A percentile compares a stretch with the other conserved stretches of the same genome.
Conservation (phyloP, 2,329 filamentous ascomycete genomes). For the Dendryphion nanum region DNA sequence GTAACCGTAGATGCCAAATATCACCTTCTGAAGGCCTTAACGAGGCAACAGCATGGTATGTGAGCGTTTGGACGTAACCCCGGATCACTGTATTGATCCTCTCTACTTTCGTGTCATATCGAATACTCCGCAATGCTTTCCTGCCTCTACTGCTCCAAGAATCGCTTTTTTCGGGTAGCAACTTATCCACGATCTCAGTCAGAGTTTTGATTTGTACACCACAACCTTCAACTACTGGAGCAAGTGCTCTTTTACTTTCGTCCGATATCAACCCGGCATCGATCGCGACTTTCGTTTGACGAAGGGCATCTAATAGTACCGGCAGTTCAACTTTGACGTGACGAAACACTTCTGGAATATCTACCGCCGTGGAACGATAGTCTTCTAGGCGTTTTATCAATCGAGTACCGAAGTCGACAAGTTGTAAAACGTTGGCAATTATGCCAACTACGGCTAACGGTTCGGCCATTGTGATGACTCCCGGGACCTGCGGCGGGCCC, state of each 20-base stretch:
- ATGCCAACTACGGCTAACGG: conserved; percentile 12
- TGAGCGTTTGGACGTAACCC: conserved; percentile 6
- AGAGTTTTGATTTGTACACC: conserved; percentile 9
- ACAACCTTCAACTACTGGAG: conserved; percentile 12
- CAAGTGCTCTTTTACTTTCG: conserved; percentile 5
- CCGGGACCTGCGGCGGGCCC: too few species aligned
- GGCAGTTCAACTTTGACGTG: conserved; percentile 10
- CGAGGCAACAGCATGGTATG: conserved; percentile 3
- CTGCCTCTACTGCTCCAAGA: conserved; percentile 5
- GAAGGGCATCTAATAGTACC: conserved; percentile 6
- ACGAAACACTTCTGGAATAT: conserved; percentile 8
- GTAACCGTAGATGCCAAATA: background rate
- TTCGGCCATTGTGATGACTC: conserved; percentile 27
- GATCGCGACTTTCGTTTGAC: conserved; percentile 5
- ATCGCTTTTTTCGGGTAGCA: conserved; percentile 6
- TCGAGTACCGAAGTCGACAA: conserved; percentile 10
- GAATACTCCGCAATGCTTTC: conserved; percentile 11
- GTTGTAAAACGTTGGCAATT: conserved; percentile 15
- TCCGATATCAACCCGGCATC: conserved; percentile 5
- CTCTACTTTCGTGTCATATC: conserved; percentile 12
- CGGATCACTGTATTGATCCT: conserved; percentile 7
- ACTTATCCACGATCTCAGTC: conserved; percentile 9
- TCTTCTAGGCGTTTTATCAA: conserved; percentile 13
- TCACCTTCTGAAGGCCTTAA: background rate
- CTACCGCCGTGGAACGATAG: conserved; percentile 5